Evolutionary conservation across 1,139 yeast genomes (phyloP).

Genomic region (Saccharomyces hybrid): DNA sequence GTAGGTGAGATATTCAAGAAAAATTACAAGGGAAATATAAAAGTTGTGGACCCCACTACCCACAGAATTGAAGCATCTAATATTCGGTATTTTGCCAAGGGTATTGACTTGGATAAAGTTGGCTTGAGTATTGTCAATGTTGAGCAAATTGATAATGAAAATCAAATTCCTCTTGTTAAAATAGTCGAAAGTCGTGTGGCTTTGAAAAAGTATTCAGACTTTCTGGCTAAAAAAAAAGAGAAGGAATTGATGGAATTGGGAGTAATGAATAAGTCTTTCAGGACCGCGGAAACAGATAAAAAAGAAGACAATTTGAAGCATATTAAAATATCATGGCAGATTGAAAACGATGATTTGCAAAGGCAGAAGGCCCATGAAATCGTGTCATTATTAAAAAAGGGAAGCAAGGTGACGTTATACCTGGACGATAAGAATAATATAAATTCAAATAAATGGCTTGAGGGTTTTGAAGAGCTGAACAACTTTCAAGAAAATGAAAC

Average conservation of each 20-base stretch:
- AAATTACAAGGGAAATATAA: constrained; percentile 24
- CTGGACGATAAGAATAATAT: constrained; percentile 31
- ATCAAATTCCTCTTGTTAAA: constrained; percentile 32
- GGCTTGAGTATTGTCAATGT: constrained; percentile 26
- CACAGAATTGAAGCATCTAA: constrained; percentile 17
- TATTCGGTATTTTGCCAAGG: constrained; percentile 20
- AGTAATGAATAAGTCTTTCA: constrained; percentile 12
- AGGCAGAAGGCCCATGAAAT: constrained; percentile 41
- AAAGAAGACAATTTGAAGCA: constrained; percentile 33
- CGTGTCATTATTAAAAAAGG: constrained; percentile 34
- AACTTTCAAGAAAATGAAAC: constrained; percentile 7
- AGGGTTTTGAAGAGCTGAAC: constrained; percentile 14
- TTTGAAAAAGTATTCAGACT: constrained; percentile 35
- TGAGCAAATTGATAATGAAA: constrained; percentile 11
- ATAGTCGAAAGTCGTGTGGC: constrained; percentile 33
- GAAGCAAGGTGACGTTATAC: constrained; percentile 35
- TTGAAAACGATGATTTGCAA: constrained; percentile 36
- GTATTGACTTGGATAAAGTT: constrained; percentile 19
- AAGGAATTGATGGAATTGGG: constrained; percentile 28
- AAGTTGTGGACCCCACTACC: constrained; percentile 17
- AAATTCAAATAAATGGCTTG: constrained; percentile 24
- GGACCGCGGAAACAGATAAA: constrained; percentile 13
- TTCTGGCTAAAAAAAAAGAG: constrained; percentile 31
- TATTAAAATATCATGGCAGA: constrained; percentile 41
- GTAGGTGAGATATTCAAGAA: constrained; percentile 18